Evolutionary conservation across 768 basidiomycete species (phyloP), one percentile per base, ranked within the genome.

Genomic region (Boletus reticuloceps): DNA sequence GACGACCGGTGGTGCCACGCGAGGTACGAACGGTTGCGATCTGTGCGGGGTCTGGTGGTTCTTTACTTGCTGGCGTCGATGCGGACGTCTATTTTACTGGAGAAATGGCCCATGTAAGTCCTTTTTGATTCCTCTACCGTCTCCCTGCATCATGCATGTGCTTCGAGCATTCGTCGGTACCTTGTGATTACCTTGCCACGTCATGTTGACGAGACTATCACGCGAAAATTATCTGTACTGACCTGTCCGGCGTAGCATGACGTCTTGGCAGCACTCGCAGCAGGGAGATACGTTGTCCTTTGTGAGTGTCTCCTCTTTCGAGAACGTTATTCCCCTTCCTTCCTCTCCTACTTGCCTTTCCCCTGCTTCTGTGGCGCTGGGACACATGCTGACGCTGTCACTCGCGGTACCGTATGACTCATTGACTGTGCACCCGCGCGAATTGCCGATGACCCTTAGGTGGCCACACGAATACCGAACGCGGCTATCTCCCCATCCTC

Each of bases 401-500:
- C 53, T 47, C 45, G 47, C 47, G 66, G 54, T 52, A 19, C 62
- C 64, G 66, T 40, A 41, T 51, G 44, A 50, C 41, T 9, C 14
- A 20, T 43, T 55, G 51, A 19, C 36, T 12, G 1, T 50, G 17
- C 53, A 7, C 38, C n/a, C 38, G 61, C 49, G 53, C 51, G 20
- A 57, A 57, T 66, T 54, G 59, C 62, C 59, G 66, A 60, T 31
- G 55, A 53, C 58, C 54, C 27, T 38, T 60, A 91, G 90, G 89
- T 68, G 91, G 91, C 17, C 96, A 98, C 73, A 89, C 92, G 16
- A 94, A 94, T 72, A 95, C 95, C 42, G 96, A 98, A 74, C 89
- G 95, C 32, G 93, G 93, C 0, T 98, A 92, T 73, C 86, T 98
- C 51, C 82, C 86, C 17, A 75, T 83, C 22, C 81, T 98, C 32